Percentiles rank a stretch among this genome's conserved stretches.
Conservation (phyloP, 768 basidiomycete genomes). For the Amanita muscaria region DNA sequence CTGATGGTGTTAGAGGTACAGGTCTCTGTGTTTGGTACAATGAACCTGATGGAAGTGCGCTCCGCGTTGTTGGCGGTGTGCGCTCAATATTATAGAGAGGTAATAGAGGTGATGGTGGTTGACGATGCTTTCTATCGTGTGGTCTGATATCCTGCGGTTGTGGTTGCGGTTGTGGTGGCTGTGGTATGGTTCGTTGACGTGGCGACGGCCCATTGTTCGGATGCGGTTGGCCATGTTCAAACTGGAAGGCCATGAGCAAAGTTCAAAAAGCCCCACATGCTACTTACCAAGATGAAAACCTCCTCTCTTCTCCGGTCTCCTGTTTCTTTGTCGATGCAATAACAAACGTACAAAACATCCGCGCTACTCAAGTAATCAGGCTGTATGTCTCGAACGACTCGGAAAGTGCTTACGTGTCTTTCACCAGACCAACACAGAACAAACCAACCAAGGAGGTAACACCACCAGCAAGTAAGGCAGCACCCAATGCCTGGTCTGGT, state of each 20-base stretch:
- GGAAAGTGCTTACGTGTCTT: slow-evolving; percentile 42
- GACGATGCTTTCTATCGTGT: slow-evolving; percentile 2
- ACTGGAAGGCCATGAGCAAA: slow-evolving; percentile 15
- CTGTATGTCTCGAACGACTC: not conserved
- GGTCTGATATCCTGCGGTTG: not conserved
- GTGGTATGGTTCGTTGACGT: slow-evolving; percentile 10
- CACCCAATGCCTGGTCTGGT: slow-evolving; percentile 65
- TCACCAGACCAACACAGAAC: slow-evolving; percentile 76
- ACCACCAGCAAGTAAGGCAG: slow-evolving; percentile 67
- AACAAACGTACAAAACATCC: slow-evolving; percentile 39
- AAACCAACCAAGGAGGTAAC: slow-evolving; percentile 75
- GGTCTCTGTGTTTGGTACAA: slow-evolving; percentile 6
- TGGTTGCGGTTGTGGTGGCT: slow-evolving; percentile 6
- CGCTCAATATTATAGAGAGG: slow-evolving; percentile 10
- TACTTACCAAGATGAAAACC: slow-evolving; percentile 31
- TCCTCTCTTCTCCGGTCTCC: slow-evolving; percentile 33
- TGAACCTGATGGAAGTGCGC: slow-evolving; percentile 10
- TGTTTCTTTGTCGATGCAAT: slow-evolving; percentile 39
- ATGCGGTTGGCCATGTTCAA: slow-evolving; percentile 23
- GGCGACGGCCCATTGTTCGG: slow-evolving; percentile 8
- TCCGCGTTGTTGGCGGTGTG: slow-evolving; percentile 9
- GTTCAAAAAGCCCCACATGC: not conserved
- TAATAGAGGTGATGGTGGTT: slow-evolving; percentile 7
- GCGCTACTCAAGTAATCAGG: slow-evolving; percentile 19
- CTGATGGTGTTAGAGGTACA: slow-evolving; percentile 7